These are phyloP conservation scores for Blastocystis sp. DNA, from an alignment of 352 stramenopile species.

Conservation along the genomic window DNA sequence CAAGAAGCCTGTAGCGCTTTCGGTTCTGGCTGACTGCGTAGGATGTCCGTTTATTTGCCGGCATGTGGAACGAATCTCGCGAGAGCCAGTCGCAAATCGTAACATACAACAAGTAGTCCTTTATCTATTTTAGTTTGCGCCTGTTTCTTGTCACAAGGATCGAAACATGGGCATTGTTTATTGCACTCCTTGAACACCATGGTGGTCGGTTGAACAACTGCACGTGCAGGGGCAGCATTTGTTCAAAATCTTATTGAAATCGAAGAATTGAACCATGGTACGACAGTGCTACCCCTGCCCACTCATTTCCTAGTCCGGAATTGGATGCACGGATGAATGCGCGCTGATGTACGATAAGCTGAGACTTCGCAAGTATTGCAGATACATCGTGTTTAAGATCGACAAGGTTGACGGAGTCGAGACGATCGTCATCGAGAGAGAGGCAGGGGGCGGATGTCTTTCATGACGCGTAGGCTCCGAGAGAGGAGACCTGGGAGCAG, in stretches of 20 bases:
- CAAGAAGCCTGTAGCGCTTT: conserved; percentile 50
- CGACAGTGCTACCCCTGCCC: neutral
- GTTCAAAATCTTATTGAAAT: neutral
- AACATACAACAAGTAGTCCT: conserved; percentile 39
- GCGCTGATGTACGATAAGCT: conserved; percentile 59
- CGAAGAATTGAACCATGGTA: neutral
- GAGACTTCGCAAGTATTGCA: conserved; percentile 66
- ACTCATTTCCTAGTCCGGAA: conserved; percentile 69
- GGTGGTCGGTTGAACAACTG: neutral
- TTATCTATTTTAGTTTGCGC: conserved; percentile 2
- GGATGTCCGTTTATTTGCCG: conserved; percentile 47
- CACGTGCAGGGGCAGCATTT: neutral
- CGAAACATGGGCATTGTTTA: too few relatives aligned
- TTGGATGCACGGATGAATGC: conserved; percentile 63
- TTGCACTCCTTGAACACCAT: neutral
- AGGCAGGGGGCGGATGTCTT: neutral
- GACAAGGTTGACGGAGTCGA: conserved; percentile 62
- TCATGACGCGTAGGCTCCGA: conserved; percentile 24
- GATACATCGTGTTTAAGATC: conserved; percentile 69
- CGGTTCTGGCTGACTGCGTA: neutral
- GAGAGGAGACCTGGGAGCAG: conserved; percentile 69
- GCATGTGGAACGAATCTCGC: conserved; percentile 39
- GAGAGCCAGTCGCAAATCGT: conserved; percentile 27
- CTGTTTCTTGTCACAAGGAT: neutral
- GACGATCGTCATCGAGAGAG: conserved; percentile 64